Conservation (phyloP, 2,329 filamentous ascomycete genomes). For the Penicillium sclerotigenum region DNA sequence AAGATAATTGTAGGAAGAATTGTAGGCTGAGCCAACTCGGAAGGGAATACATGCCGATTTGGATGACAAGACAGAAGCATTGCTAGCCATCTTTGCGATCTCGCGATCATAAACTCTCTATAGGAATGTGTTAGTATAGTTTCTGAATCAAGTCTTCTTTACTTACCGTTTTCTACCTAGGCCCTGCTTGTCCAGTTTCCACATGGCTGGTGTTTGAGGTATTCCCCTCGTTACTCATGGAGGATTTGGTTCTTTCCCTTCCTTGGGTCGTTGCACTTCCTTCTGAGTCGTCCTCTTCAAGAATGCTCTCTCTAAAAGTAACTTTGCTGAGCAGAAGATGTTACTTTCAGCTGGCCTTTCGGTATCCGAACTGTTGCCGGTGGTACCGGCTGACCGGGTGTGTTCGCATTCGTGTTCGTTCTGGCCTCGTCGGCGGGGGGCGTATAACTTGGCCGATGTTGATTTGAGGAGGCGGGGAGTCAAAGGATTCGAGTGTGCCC, state of each 20-base stretch:
- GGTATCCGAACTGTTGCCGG: too few relatives aligned
- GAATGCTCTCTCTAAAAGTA: too few relatives aligned
- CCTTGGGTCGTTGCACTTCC: neutral
- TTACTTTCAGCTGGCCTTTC: too few relatives aligned
- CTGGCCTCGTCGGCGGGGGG: neutral
- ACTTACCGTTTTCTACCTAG: neutral
- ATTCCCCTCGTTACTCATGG: neutral
- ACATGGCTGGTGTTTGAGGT: too few relatives aligned
- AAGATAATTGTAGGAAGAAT: too few relatives aligned
- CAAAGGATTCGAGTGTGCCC: neutral
- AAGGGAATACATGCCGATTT: neutral
- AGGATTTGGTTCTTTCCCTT: neutral
- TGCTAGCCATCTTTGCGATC: neutral
- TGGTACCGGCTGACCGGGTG: too few relatives aligned
- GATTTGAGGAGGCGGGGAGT: neutral
- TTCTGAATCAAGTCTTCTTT: neutral
- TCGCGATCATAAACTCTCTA: neutral
- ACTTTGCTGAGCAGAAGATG: too few relatives aligned
- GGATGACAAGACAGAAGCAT: neutral
- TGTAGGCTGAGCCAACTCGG: neutral
- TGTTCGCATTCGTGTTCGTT: neutral
- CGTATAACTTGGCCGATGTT: neutral
- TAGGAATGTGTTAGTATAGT: conserved; percentile 8
- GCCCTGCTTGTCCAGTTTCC: too few relatives aligned
- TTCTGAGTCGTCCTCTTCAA: too few relatives aligned